phyloP scores from a whole-genome alignment of 768 basidiomycete genomes.

The Pleurotus pulmonarius region DNA sequence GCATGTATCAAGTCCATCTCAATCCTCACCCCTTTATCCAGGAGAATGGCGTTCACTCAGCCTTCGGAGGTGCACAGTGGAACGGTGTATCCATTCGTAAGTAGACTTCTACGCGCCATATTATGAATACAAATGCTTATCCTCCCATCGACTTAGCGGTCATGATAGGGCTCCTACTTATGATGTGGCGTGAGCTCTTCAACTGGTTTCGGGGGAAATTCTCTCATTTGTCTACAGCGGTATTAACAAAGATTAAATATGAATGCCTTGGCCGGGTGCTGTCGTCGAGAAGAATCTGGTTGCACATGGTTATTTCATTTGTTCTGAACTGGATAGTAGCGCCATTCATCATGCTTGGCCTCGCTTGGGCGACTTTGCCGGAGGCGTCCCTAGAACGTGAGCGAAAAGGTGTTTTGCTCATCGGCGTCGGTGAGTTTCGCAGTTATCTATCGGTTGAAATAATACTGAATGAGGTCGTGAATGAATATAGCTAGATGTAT shows the following conservation, averaged over 20 bases:
- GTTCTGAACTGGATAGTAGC: constrained; percentile 79
- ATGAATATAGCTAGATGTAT: background rate
- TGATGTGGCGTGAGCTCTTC: constrained; percentile 65
- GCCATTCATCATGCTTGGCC: constrained; percentile 78
- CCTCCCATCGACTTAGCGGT: constrained; percentile 48
- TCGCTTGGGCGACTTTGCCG: constrained; percentile 84
- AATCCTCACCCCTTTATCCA: background rate
- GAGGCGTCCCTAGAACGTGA: constrained; percentile 59
- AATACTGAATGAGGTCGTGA: background rate
- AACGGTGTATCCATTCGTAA: constrained; percentile 74
- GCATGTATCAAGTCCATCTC: too few relatives aligned
- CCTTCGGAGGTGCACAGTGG: constrained; percentile 62
- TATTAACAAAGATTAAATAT: constrained; percentile 73
- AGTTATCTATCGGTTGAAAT: background rate
- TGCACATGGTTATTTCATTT: constrained; percentile 65
- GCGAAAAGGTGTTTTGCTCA: constrained; percentile 77
- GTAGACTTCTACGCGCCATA: constrained; percentile 21
- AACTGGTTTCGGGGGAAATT: background rate
- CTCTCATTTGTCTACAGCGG: constrained; percentile 22
- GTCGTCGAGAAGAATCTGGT: constrained; percentile 50
- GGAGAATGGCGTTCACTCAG: constrained; percentile 41
- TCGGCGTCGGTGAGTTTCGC: constrained; percentile 52
- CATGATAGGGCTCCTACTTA: constrained; percentile 75
- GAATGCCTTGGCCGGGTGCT: constrained; percentile 63
- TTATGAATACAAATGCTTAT: background rate